These are phyloP conservation scores for Lepidium aucheri DNA, from an alignment of 345 rosid species.

Conservation along the genomic window DNA sequence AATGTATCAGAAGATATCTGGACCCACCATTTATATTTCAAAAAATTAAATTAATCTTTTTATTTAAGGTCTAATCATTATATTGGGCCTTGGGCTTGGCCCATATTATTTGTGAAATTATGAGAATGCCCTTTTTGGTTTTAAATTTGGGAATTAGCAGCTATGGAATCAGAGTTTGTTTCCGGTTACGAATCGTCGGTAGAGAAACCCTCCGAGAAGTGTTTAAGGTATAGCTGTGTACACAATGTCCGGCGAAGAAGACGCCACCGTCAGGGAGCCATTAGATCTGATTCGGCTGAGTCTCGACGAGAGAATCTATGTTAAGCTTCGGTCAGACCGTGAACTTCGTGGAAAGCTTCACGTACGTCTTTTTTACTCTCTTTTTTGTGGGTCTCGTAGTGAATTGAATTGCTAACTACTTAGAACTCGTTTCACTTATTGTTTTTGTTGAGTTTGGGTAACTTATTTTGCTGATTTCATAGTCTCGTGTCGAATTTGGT, in stretches of 20 bases:
- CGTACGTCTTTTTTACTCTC: conserved; percentile 30
- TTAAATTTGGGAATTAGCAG: background rate
- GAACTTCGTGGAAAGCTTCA: conserved; percentile 99
- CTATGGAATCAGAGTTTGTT: background rate
- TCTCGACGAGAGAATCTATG: conserved; percentile 98
- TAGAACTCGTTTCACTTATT: background rate
- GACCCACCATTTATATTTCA: background rate
- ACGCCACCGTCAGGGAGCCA: conserved; percentile 96
- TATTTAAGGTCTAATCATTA: background rate
- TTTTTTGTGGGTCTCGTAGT: background rate
- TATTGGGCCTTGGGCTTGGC: conserved; percentile 3
- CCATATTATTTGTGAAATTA: background rate
- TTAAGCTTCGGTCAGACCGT: conserved; percentile 98
- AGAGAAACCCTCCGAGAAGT: conserved; percentile 4
- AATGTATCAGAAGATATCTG: background rate
- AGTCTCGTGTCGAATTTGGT: background rate
- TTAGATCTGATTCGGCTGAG: conserved; percentile 94
- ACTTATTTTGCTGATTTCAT: background rate
- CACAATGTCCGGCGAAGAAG: conserved; percentile 85
- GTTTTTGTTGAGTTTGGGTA: background rate
- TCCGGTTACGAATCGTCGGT: background rate
- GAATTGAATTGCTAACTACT: background rate
- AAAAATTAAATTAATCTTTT: background rate
- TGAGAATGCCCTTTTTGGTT: background rate
- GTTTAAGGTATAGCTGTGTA: background rate